Evolutionary conservation across 164 flowering plant genomes (phyloP).

Genomic region (Kingdonia uniflora): DNA sequence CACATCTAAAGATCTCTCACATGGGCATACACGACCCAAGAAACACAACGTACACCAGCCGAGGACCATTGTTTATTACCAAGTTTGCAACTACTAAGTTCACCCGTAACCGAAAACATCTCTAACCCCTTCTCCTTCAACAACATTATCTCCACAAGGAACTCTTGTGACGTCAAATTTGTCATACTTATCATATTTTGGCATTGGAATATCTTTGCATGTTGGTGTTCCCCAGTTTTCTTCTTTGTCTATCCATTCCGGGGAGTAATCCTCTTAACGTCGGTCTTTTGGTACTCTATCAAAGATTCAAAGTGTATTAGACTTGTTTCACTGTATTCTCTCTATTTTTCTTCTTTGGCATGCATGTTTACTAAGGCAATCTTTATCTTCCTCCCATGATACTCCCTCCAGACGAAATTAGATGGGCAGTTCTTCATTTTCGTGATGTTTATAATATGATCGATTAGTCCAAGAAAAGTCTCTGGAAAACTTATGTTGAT

Average conservation of each 20-base stretch:
- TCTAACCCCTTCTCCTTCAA: slow-evolving; percentile 26
- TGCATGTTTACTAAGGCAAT: slow-evolving; percentile 31
- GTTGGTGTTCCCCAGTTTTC: slow-evolving; percentile 16
- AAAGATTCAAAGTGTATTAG: slow-evolving; percentile 17
- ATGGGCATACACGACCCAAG: slow-evolving; percentile 55
- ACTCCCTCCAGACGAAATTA: slow-evolving; percentile 8
- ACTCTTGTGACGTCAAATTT: slow-evolving; percentile 43
- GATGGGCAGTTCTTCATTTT: neutral
- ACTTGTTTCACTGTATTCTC: no score
- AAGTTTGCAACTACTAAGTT: slow-evolving; percentile 63
- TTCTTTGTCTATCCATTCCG: slow-evolving; percentile 79
- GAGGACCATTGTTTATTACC: slow-evolving; percentile 25
- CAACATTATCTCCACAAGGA: slow-evolving; percentile 28
- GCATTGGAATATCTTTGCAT: slow-evolving; percentile 73
- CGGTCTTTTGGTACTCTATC: slow-evolving; percentile 22
- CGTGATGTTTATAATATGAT: neutral
- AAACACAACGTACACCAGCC: slow-evolving; percentile 34
- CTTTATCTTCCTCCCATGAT: slow-evolving; percentile 13
- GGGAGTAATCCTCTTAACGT: slow-evolving; percentile 50
- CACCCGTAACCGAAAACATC: slow-evolving; percentile 62
- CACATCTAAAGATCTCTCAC: slow-evolving; percentile 67
- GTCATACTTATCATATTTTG: slow-evolving; percentile 21
- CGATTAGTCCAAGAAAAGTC: neutral
- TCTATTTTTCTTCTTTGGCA: slow-evolving; percentile 8
- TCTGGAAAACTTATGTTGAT: neutral